Evolutionary conservation across 345 rosid species (phyloP).

Genomic region (Ceriops zippeliana): DNA sequence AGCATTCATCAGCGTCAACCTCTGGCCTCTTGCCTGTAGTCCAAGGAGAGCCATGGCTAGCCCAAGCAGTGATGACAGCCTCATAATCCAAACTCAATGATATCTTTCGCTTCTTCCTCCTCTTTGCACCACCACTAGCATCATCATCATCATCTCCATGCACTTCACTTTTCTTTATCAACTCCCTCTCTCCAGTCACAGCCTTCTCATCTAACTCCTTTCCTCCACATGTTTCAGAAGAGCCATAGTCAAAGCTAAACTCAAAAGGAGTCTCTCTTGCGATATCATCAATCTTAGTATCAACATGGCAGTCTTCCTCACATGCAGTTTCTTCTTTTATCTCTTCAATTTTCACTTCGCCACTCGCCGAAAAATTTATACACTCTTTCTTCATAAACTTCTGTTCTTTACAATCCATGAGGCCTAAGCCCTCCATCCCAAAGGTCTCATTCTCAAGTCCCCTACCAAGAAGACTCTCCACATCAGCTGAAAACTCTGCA

Average conservation of each 20-base stretch:
- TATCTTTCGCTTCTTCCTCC: conserved; percentile 40
- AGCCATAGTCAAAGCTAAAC: conserved; percentile 64
- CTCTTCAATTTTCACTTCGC: conserved; percentile 45
- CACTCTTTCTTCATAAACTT: conserved; percentile 12
- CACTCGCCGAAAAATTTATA: conserved; percentile 6
- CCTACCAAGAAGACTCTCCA: conserved; percentile 75
- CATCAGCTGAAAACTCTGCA: conserved; percentile 84
- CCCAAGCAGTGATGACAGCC: conserved; percentile 65
- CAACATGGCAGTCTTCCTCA: conserved; percentile 18
- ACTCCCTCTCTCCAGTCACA: conserved; percentile 11
- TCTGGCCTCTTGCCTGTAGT: conserved; percentile 61
- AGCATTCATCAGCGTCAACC: conserved; percentile 41
- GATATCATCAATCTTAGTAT: conserved; percentile 27
- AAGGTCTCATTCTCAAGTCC: conserved; percentile 63
- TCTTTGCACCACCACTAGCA: conserved; percentile 22
- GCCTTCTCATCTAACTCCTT: conserved; percentile 51
- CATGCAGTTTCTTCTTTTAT: conserved; percentile 8
- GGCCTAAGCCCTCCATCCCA: conserved; percentile 70
- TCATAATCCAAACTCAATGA: conserved; percentile 66
- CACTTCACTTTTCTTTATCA: neutral
- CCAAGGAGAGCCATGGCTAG: conserved; percentile 73
- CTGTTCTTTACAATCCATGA: conserved; percentile 38
- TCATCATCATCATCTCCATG: conserved; percentile 18
- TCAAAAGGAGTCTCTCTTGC: conserved; percentile 49
- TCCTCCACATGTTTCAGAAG: conserved; percentile 42